Conservation (phyloP, 805 yeast species). For the Saturnispora mendoncae region DNA sequence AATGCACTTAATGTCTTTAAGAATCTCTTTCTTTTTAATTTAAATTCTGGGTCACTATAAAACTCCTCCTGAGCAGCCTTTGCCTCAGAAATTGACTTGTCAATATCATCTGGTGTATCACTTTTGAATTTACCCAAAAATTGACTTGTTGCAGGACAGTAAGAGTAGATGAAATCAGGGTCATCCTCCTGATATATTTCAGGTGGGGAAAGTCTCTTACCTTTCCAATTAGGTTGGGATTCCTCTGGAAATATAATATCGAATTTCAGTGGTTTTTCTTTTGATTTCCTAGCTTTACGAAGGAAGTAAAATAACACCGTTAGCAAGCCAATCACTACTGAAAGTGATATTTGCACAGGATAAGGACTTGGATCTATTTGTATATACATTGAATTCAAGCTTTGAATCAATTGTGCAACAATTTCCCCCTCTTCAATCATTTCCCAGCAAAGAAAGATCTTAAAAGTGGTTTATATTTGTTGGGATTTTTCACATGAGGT, state of each 20-base stretch:
- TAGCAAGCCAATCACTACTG: conserved; percentile 20
- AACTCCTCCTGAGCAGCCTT: conserved; percentile 45
- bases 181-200: conserved; percentile 51
- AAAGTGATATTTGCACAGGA: conserved; percentile 26
- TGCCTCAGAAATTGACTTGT: conserved; percentile 47
- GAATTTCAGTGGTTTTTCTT: conserved; percentile 36
- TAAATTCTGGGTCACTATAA: conserved; percentile 44
- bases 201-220: conserved; percentile 62
- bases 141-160: conserved; percentile 97
- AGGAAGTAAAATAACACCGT: conserved; percentile 19
- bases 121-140: conserved; percentile 65
- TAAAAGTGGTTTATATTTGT: not conserved
- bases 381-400: conserved; percentile 1
- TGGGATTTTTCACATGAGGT: not conserved
- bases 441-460: not conserved
- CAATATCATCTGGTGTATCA: conserved; percentile 62
- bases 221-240: conserved; percentile 88
- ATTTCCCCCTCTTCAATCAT: not conserved
- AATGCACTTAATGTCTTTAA: conserved; percentile 62
- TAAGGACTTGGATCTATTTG: conserved; percentile 13
- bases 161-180: conserved; percentile 64
- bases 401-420: not conserved
- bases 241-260: conserved; percentile 59
- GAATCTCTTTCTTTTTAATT: conserved; percentile 54
- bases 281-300: conserved; percentile 20